Percentiles rank a stretch among this genome's conserved stretches.
Conservation (phyloP, 83 land plant species). For the Thuja plicata region DNA sequence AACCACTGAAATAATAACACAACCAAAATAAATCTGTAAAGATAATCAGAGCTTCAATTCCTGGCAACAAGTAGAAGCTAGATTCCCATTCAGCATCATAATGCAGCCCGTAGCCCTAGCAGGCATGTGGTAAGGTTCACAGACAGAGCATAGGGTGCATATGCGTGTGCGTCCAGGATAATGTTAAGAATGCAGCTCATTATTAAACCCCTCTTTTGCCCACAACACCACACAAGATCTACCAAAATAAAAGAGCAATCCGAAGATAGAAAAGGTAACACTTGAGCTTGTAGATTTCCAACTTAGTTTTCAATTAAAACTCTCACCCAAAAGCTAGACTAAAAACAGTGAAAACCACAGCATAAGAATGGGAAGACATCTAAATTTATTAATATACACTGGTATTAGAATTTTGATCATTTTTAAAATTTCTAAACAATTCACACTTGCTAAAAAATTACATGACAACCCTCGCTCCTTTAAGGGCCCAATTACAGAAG, state of each 20-base stretch:
- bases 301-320: no score
- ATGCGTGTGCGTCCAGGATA: neutral
- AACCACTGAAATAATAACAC: neutral
- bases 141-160: no score
- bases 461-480: no score
- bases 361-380: neutral
- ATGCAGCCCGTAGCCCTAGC: neutral
- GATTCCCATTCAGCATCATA: neutral
- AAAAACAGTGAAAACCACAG: neutral
- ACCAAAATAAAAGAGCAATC: neutral
- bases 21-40: neutral
- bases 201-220: neutral
- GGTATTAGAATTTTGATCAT: neutral
- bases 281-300: neutral
- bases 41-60: neutral
- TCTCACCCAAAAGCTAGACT: neutral
- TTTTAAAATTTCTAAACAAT: no score
- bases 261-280: neutral
- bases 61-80: neutral
- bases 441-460: no score
- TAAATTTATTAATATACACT: neutral
- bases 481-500: neutral
- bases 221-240: neutral
- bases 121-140: neutral
- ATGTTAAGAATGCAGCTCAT: no score